phyloP scores from a whole-genome alignment of 225 moss, liverwort and hornwort genomes.

The Polytrichum commune region DNA sequence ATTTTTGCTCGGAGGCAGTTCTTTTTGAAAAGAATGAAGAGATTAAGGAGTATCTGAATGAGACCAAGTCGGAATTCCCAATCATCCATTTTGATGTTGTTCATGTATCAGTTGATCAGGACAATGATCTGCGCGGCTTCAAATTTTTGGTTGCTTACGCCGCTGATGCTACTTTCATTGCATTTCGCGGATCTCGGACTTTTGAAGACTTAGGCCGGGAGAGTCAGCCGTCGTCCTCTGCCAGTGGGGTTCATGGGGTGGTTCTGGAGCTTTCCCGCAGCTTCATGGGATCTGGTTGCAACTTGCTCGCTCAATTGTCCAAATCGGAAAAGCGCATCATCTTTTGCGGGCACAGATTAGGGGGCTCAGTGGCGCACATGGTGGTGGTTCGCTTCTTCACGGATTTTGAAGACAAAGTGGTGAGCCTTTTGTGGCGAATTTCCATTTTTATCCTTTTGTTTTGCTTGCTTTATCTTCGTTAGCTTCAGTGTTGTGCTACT shows the following conservation, averaged over 20 bases:
- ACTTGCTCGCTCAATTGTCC: too few species aligned
- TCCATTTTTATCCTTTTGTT: too few species aligned
- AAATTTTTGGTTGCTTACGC: slow-evolving; percentile 4
- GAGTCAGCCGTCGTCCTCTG: neutral
- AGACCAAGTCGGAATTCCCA: neutral
- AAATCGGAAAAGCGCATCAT: neutral
- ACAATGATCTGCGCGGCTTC: neutral
- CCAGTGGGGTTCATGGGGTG: neutral
- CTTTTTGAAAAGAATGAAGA: neutral
- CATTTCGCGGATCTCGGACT: neutral
- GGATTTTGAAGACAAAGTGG: too few species aligned
- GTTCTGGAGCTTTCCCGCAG: neutral
- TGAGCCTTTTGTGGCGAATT: too few species aligned
- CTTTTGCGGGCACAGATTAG: slow-evolving; percentile 3
- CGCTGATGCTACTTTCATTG: neutral
- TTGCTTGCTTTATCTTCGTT: too few species aligned
- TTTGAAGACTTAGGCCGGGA: neutral
- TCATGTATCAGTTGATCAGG: neutral
- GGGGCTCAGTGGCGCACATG: slow-evolving; percentile 1
- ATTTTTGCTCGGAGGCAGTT: neutral
- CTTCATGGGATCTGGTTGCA: neutral
- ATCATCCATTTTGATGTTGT: neutral
- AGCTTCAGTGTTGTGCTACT: too few species aligned
- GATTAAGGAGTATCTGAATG: neutral
- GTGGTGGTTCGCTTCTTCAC: neutral